phyloP scores from a whole-genome alignment of 257 asterid genomes.

The Salvia hispanica region DNA sequence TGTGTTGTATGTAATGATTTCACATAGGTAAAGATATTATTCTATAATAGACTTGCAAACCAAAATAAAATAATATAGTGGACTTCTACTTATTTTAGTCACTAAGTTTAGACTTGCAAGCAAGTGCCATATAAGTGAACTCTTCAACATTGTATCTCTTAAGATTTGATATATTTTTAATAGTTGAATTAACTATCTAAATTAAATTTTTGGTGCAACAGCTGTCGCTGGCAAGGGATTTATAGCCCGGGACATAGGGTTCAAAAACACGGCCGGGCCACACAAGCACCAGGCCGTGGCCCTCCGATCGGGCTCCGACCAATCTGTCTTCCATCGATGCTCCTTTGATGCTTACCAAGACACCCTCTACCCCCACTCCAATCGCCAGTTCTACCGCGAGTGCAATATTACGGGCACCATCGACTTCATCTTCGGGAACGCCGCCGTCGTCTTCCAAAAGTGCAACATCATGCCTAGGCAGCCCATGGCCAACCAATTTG shows the following conservation, averaged over 20 bases:
- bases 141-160: background rate
- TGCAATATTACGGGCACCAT: constrained; percentile 73
- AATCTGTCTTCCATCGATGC: constrained; percentile 56
- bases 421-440: constrained; percentile 80
- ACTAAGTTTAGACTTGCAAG: background rate
- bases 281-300: constrained; percentile 81
- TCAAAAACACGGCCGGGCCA: constrained; percentile 73
- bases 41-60: constrained; percentile 1
- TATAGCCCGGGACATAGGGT: constrained; percentile 62
- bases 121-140: too few relatives aligned
- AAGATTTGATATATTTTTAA: too few relatives aligned
- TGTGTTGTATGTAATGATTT: too few relatives aligned
- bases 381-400: constrained; percentile 76
- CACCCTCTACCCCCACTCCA: constrained; percentile 79
- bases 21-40: background rate
- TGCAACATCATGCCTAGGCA: constrained; percentile 75
- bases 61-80: constrained; percentile 11
- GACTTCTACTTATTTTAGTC: background rate
- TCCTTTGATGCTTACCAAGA: constrained; percentile 68
- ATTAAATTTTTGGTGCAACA: constrained; percentile 19
- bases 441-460: constrained; percentile 64
- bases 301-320: constrained; percentile 61
- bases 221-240: constrained; percentile 63
- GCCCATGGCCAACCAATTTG: constrained; percentile 63
- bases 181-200: too few relatives aligned